Percentiles rank a stretch among this genome's conserved stretches.
These are phyloP conservation scores for Flaveria linearis DNA, from an alignment of 129 eudicot species.

Conservation along the genomic window DNA sequence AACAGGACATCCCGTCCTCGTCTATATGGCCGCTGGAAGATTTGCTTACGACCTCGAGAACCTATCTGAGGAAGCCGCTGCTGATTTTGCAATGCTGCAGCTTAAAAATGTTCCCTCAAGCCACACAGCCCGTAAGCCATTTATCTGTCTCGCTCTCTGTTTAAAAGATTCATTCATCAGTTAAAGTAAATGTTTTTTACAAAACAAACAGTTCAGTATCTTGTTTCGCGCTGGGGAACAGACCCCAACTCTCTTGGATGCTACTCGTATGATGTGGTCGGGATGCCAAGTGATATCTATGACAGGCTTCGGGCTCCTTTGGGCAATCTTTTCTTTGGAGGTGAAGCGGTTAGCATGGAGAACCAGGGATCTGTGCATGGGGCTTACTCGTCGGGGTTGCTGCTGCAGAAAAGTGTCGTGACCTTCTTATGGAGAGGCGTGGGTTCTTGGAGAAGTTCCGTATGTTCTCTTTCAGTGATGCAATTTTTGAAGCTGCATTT, in stretches of 20 bases:
- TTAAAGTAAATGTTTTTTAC: not conserved
- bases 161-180: not conserved
- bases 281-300: conserved; percentile 78
- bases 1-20: conserved; percentile 92
- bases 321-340: conserved; percentile 88
- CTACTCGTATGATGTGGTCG: conserved; percentile 89
- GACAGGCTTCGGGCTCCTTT: conserved; percentile 85
- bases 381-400: conserved; percentile 73
- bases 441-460: conserved; percentile 65
- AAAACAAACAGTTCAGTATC: conserved; percentile 61
- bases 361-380: conserved; percentile 99
- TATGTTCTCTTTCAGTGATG: conserved; percentile 46
- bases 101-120: conserved; percentile 85
- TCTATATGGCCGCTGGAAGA: conserved; percentile 97
- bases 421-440: conserved; percentile 53
- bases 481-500: conserved; percentile 55
- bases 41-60: conserved; percentile 88
- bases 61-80: conserved; percentile 75
- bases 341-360: conserved; percentile 95
- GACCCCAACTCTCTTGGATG: conserved; percentile 83
- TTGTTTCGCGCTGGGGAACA: conserved; percentile 88
- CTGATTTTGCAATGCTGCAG: conserved; percentile 78
- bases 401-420: conserved; percentile 79
- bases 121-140: conserved; percentile 80
- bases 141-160: too few relatives aligned